Evolutionary conservation across 1,284 basidiomycete genomes (phyloP).

Genomic region (Wolfiporia cocos): DNA sequence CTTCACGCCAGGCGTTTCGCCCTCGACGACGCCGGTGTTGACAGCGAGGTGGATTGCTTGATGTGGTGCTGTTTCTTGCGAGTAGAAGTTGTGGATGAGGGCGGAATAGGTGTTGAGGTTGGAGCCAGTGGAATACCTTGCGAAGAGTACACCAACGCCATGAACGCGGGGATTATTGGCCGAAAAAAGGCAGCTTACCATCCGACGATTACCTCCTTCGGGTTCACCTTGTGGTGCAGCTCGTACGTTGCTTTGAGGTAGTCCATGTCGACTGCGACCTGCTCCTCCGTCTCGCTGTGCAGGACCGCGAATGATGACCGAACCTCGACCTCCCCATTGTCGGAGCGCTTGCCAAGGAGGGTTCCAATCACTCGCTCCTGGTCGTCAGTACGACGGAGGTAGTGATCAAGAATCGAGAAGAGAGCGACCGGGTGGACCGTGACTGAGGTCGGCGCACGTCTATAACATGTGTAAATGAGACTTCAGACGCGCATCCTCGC

Average conservation of each 20-base stretch:
- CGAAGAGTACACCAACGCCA: no score
- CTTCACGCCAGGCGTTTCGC: constrained; percentile 75
- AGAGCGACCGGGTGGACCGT: constrained; percentile 91
- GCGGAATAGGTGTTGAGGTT: constrained; percentile 95
- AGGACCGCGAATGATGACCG: constrained; percentile 84
- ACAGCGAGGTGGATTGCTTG: constrained; percentile 92
- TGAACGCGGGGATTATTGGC: neutral
- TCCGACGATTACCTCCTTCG: constrained; percentile 85
- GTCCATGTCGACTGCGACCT: constrained; percentile 94
- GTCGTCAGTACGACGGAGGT: constrained; percentile 78
- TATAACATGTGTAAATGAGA: constrained; percentile 22
- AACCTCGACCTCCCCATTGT: constrained; percentile 54
- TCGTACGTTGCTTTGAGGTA: constrained; percentile 95
- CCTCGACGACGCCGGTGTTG: constrained; percentile 77
- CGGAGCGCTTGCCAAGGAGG: constrained; percentile 81
- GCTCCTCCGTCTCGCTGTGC: constrained; percentile 88
- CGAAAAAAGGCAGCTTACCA: constrained; percentile 45
- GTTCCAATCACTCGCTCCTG: constrained; percentile 96
- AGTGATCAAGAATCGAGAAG: constrained; percentile 96
- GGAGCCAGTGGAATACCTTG: constrained; percentile 86
- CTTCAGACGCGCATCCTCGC: no score
- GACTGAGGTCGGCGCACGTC: constrained; percentile 68
- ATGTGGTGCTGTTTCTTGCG: constrained; percentile 84
- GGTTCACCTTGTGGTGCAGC: constrained; percentile 78
- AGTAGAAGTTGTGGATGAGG: constrained; percentile 98